Conservation (phyloP, 2,329 filamentous ascomycete species). For the Fusarium austroafricanum region DNA sequence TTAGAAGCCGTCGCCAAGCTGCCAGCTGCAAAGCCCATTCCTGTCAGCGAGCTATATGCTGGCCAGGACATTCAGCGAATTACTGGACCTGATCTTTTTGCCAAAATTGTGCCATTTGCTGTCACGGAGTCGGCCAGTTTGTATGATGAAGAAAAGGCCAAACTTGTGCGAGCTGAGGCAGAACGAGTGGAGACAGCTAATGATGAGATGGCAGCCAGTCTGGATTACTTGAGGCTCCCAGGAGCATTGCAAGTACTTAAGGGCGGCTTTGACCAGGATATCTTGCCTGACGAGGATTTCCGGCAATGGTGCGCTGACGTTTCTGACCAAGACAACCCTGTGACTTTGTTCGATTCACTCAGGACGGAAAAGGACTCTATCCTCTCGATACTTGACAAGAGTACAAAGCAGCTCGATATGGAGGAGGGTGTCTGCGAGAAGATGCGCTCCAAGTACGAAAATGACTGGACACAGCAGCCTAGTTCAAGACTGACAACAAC, state of each 20-base stretch:
- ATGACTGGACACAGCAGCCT: constrained; percentile 96
- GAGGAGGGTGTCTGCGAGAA: constrained; percentile 99
- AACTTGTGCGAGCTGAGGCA: constrained; percentile 90
- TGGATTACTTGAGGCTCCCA: constrained; percentile 93
- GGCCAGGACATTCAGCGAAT: constrained; percentile 97
- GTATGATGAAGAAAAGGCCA: constrained; percentile 98
- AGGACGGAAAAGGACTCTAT: constrained; percentile 82
- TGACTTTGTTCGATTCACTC: constrained; percentile 81
- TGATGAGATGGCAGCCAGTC: constrained; percentile 92
- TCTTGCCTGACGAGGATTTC: constrained; percentile 90
- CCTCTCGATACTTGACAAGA: constrained; percentile 77
- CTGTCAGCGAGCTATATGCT: constrained; percentile 95
- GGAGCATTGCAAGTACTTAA: constrained; percentile 91
- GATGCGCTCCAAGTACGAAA: constrained; percentile 97
- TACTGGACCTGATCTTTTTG: constrained; percentile 95
- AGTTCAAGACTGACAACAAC: constrained; percentile 91
- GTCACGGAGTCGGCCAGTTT: constrained; percentile 97
- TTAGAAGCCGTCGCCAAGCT: constrained; percentile 87
- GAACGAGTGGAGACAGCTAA: constrained; percentile 94
- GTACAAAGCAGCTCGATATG: constrained; percentile 91
- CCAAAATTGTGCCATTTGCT: constrained; percentile 94
- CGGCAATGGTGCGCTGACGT: constrained; percentile 94
- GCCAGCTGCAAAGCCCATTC: constrained; percentile 95
- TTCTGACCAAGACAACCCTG: constrained; percentile 84
- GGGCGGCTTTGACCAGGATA: constrained; percentile 90